Percentiles rank a stretch among this genome's conserved stretches.
Conservation (phyloP, 2,329 filamentous ascomycete species). For the Apiospora saccharicola region DNA sequence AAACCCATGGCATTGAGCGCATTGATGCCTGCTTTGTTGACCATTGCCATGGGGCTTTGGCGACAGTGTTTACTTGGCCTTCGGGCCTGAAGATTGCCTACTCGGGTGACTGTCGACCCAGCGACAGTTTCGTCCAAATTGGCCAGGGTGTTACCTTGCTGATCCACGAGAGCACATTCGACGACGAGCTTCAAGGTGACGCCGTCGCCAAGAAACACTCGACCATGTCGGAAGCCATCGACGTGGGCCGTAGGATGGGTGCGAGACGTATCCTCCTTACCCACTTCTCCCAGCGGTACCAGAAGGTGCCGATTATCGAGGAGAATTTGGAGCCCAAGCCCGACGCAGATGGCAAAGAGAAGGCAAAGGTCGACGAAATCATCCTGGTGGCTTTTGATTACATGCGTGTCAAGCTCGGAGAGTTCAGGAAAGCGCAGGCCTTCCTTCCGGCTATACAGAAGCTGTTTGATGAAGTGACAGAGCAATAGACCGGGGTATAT, state of each 20-base stretch:
- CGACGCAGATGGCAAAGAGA: conserved; percentile 37
- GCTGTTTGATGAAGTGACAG: conserved; percentile 36
- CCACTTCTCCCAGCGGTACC: conserved; percentile 95
- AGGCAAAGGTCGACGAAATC: conserved; percentile 56
- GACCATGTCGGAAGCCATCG: conserved; percentile 86
- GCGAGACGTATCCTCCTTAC: conserved; percentile 85
- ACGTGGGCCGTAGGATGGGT: conserved; percentile 78
- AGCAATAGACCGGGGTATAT: conserved; percentile 5
- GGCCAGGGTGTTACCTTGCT: conserved; percentile 81
- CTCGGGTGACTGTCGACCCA: conserved; percentile 92
- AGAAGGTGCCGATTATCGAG: conserved; percentile 68
- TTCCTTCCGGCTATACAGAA: conserved; percentile 43
- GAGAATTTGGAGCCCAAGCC: conserved; percentile 32
- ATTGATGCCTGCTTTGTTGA: conserved; percentile 73
- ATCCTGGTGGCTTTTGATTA: conserved; percentile 81
- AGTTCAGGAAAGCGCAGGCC: conserved; percentile 43
- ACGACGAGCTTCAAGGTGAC: conserved; percentile 81
- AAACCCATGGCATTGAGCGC: conserved; percentile 67
- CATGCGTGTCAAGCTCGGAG: conserved; percentile 67
- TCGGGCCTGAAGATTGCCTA: conserved; percentile 88
- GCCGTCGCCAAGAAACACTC: conserved; percentile 89
- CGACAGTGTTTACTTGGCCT: conserved; percentile 78
- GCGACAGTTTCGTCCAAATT: conserved; percentile 70
- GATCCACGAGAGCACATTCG: conserved; percentile 96
- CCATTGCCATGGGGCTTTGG: conserved; percentile 84